Evolutionary conservation across 257 asterid species (phyloP), one percentile per base, ranked within the genome.

Genomic region (Solanum tacnaense): DNA sequence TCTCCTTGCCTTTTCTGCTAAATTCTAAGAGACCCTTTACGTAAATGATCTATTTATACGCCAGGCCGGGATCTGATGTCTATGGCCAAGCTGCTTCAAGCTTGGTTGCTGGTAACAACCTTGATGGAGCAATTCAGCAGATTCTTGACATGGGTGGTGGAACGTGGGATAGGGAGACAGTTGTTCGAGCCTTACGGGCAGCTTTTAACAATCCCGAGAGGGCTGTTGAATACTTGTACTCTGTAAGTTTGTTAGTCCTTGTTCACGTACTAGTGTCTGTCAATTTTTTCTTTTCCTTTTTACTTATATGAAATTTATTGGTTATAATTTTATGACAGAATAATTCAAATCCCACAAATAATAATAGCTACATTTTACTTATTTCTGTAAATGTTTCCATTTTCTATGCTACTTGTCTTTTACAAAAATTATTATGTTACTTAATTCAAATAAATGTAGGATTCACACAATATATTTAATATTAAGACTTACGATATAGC

Each of bases 121-220:
- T 96, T 52, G 98, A 94, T 34, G 95, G 91, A 85, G 27, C 95
- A 16, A 88, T 96, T 89, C 98, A 93, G 91, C 96, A 95, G 93
- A 93, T 96, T 86, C 95, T 96, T 89, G 96, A 94, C 88, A 93
- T 96, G 96, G 99, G 99, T 67, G 99, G 98, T 36, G 99, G 99
- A 72, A 91, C 85, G 49, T 96, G 99, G 99, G 97, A 96, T 87
- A 88, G 98, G 88, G 98, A 94, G n/a, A 93, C 93, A 23, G 98
- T 96, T 89, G 92, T 95, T 75, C 94, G 96, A 76, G 98, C 99
- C 36, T 93, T 96, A 78, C 96, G 96, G 90, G 98, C 98, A 89
- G 98, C 98, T 88, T 95, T 67, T 90, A 95, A 96, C 92, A 95
- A 96, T 60, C 98, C 98, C 3, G 99, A 96, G 90, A 94, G 98